Evolutionary conservation across 352 stramenopile genomes (phyloP).

Genomic region (Blastocystis sp.): DNA sequence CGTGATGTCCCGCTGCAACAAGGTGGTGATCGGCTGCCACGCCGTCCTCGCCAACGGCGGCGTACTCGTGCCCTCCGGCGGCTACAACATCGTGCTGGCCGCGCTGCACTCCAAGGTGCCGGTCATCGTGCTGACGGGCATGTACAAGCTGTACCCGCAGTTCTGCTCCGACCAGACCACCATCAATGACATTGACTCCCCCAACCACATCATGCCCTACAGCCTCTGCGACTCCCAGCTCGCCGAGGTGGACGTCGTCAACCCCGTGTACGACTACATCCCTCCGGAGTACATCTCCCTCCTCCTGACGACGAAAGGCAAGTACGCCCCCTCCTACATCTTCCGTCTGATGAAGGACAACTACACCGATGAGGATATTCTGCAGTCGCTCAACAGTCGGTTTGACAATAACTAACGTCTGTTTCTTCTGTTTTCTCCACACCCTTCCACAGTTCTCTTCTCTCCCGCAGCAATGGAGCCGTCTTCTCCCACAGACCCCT

Average conservation of each 20-base stretch:
- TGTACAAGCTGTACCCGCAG: conserved; percentile 67
- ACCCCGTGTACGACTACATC: conserved; percentile 69
- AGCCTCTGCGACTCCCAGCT: conserved; percentile 32
- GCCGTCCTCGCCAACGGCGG: conserved; percentile 64
- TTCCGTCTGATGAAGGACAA: conserved; percentile 66
- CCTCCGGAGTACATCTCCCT: conserved; percentile 67
- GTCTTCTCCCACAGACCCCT: background rate
- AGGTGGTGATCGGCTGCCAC: conserved; percentile 62
- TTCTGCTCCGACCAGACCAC: conserved; percentile 60
- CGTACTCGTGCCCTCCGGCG: conserved; percentile 49
- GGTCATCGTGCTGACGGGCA: conserved; percentile 61
- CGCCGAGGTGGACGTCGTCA: conserved; percentile 60
- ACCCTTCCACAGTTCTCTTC: background rate
- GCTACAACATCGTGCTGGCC: conserved; percentile 50
- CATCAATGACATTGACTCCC: conserved; percentile 67
- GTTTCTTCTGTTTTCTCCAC: background rate
- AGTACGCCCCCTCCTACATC: conserved; percentile 63
- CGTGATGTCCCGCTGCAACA: conserved; percentile 66
- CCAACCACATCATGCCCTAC: conserved; percentile 53
- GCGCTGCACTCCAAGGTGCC: conserved; percentile 49
- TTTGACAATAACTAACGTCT: conserved; percentile 45
- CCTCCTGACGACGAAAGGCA: conserved; percentile 64
- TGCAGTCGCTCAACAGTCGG: conserved; percentile 56
- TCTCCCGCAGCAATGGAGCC: background rate
- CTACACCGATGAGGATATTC: conserved; percentile 63